Base-by-base conservation (phyloP, 495 filamentous ascomycete species). In the Penicillium canariense region DNA sequence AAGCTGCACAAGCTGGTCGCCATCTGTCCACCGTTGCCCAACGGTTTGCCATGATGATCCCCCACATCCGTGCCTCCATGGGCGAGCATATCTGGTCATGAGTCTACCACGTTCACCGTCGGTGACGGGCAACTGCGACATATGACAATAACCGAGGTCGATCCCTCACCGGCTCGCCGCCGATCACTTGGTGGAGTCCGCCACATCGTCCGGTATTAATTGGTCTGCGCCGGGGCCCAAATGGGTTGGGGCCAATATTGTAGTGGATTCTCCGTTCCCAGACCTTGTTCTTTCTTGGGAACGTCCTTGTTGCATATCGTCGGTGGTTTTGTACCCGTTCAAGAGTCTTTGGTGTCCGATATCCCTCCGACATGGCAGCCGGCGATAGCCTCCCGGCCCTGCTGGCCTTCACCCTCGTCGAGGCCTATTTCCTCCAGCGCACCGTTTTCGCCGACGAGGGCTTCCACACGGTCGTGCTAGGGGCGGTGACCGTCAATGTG, bases 361-460 rank as follows among this genome's bases (percentile, higher is more conserved):
- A n/a, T n/a, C 10, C 20, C 25, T 18, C 26, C 28, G 26, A 15
- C 7, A 59, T 59, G 49, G 49, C 56, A 28, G 40, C 42, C 15
- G 56, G 61, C 4, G 55, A 62, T 8, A 57, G 35, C 31, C 14
- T 61, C 22, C 46, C 49, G 7, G 42, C 38, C 38, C 22, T 74
- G n/a, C 38, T 59, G 14, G 58, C 46, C 12, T 35, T 67, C 26
- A 50, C 69, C 17, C 52, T 71, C 1, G 52, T 63, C 10, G 68
- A 73, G 50, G 65, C 57, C 1, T 68, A 66, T 42, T 32, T 71
- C 35, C 48, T 74, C 12, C 71, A 70, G 32, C 68, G 60, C 47
- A 55, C 46, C 6, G 23, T 70, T 23, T 67, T 73, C 8, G 42
- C 53, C 1, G 65, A 70, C 38, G 49, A 49, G n/a, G 36, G 61